These are phyloP conservation scores for Oryza glaberrima DNA, from an alignment of 176 grass and related monocot species.

Conservation along the genomic window DNA sequence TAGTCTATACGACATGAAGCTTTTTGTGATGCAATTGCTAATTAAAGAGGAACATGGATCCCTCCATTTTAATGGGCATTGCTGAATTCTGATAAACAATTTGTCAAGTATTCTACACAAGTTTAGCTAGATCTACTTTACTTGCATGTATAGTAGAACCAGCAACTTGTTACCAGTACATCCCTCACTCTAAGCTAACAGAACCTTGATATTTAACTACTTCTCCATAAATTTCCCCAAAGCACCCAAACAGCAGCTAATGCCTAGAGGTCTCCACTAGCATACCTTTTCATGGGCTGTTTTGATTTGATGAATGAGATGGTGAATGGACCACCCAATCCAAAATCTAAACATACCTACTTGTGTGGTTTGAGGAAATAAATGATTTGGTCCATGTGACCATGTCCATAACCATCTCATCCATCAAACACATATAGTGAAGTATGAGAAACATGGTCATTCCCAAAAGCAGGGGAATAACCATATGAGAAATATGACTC, in stretches of 20 bases:
- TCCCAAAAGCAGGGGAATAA: background rate
- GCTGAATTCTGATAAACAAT: background rate
- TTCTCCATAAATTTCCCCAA: background rate
- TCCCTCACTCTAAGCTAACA: conserved; percentile 29
- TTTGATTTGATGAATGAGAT: background rate
- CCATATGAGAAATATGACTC: background rate
- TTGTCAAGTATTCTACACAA: background rate
- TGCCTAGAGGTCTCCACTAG: background rate
- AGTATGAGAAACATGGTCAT: background rate
- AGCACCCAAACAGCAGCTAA: conserved; percentile 8
- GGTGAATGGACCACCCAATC: background rate
- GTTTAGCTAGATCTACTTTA: conserved; percentile 20
- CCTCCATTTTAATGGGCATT: conserved; percentile 3
- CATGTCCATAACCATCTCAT: background rate
- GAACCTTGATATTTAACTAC: conserved; percentile 18
- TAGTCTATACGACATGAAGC: conserved; percentile 6
- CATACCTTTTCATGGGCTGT: background rate
- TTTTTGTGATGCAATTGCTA: background rate
- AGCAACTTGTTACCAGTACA: background rate
- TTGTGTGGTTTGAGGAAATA: background rate
- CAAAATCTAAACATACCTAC: background rate
- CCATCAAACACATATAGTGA: background rate
- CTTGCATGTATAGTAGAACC: background rate
- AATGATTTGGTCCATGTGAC: background rate
- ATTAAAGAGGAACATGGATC: conserved; percentile 29